phyloP scores from a whole-genome alignment of 441 rosid species.

The Syzygium malaccense region DNA sequence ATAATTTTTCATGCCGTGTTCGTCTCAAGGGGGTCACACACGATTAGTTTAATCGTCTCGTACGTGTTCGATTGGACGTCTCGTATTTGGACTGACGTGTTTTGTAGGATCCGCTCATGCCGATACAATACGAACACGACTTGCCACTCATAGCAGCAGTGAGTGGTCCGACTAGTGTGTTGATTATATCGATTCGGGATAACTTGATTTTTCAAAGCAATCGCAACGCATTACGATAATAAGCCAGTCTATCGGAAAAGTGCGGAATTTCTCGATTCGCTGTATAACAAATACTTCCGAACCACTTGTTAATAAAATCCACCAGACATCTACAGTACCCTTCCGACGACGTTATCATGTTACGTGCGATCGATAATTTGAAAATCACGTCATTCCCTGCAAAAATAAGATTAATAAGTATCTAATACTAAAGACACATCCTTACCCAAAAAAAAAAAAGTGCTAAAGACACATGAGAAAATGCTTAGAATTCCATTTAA shows the following conservation, averaged over 20 bases:
- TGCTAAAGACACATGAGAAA: not conserved
- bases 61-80: not conserved
- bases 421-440: too few species aligned
- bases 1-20: too few species aligned
- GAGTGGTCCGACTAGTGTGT: not conserved
- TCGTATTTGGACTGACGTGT: not conserved
- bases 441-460: too few species aligned
- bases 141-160: rapidly evolving
- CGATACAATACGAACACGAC: rapidly evolving
- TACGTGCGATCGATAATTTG: not conserved
- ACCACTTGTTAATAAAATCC: not conserved
- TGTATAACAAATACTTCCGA: rapidly evolving
- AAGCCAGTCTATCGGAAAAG: not conserved
- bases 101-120: not conserved
- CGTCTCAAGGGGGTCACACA: rapidly evolving
- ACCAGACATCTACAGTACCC: too few species aligned
- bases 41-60: not conserved
- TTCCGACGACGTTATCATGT: not conserved
- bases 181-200: not conserved
- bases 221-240: too few species aligned
- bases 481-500: not conserved
- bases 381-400: not conserved
- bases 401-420: not conserved
- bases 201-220: not conserved
- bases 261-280: not conserved